Percentiles rank a stretch among this genome's conserved stretches.
These are phyloP conservation scores for Picocystis salinarum DNA, from an alignment of 139 green algal genomes.

Conservation along the genomic window DNA sequence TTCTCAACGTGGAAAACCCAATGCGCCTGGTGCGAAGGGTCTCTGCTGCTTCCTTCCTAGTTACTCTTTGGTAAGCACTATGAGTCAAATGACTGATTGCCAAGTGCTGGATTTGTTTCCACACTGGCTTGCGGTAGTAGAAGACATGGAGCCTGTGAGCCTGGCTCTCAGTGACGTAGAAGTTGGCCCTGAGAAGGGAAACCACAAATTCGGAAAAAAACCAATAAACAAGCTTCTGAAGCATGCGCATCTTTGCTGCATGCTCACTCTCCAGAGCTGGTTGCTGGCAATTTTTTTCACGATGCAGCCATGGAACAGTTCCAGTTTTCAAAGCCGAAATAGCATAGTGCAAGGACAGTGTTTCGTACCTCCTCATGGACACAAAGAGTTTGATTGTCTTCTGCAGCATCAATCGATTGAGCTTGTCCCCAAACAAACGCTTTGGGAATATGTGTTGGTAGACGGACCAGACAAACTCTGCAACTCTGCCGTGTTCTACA, in stretches of 20 bases:
- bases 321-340: constrained; percentile 23
- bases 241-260: background rate
- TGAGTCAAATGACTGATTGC: constrained; percentile 21
- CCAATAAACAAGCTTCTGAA: constrained; percentile 28
- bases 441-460: constrained; percentile 29
- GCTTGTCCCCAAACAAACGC: constrained; percentile 29
- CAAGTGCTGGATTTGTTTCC: constrained; percentile 22
- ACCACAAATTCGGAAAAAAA: constrained; percentile 38
- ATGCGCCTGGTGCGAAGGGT: constrained; percentile 31
- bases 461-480: constrained; percentile 42
- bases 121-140: constrained; percentile 72
- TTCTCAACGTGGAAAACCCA: constrained; percentile 41
- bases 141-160: constrained; percentile 48
- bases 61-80: background rate
- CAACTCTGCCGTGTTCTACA: constrained; percentile 23
- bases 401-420: constrained; percentile 20
- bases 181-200: constrained; percentile 62
- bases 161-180: constrained; percentile 79
- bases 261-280: background rate
- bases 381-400: constrained; percentile 23
- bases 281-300: constrained; percentile 1
- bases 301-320: constrained; percentile 21
- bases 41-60: constrained; percentile 12
- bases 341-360: constrained; percentile 31
- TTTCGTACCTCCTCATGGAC: constrained; percentile 42